Evolutionary conservation across 1,284 basidiomycete species (phyloP), one percentile per base, ranked within the genome.

Genomic region (Sanghuangporus weigelae): DNA sequence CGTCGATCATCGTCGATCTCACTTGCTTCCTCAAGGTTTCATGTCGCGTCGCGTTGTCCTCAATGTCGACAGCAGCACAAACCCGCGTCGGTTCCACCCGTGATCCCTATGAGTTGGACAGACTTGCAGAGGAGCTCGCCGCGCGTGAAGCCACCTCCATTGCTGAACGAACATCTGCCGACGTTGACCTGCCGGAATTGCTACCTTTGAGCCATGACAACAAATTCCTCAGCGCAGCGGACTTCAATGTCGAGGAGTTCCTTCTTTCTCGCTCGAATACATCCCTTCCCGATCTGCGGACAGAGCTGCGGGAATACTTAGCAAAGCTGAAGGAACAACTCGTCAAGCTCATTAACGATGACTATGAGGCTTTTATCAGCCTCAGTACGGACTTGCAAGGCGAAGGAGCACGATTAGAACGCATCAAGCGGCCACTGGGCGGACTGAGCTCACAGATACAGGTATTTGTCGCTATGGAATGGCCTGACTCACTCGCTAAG

Each of bases 321-420:
- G 84, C 85, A 0, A 80, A 83, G 14, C 77, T 99, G 68, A 94
- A 96, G 71, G 92, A 95, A 72, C 95, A 97, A 73, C 84, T 99
- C 36, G 93, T 98, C 36, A 88, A 87, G 71, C 86, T 98, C 72
- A 98, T 99, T 75, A 98, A 99, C 74, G 90, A 95, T 71, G 96
- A 98, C 76, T 98, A 98, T 74, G 95, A 95, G 74, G 95, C 95
- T 51, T 98, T 98, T 74, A 97, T 99, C 68, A 94, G 92, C 68
- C 81, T 99, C 26, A 96, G 95, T 67, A 95, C 92, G 1, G 93
- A 95, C 68, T 73, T 97, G 67, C 81, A 87, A 65, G 93, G 90
- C 38, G 95, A 97, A 74, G 92, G 92, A 1, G 79, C 80, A 54
- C 80, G 92, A 66, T 73, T 96, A 69, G 81, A 84, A 66, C 78